Conservation (phyloP, 1,139 yeast genomes). For the Yamadazyma aaseri region DNA sequence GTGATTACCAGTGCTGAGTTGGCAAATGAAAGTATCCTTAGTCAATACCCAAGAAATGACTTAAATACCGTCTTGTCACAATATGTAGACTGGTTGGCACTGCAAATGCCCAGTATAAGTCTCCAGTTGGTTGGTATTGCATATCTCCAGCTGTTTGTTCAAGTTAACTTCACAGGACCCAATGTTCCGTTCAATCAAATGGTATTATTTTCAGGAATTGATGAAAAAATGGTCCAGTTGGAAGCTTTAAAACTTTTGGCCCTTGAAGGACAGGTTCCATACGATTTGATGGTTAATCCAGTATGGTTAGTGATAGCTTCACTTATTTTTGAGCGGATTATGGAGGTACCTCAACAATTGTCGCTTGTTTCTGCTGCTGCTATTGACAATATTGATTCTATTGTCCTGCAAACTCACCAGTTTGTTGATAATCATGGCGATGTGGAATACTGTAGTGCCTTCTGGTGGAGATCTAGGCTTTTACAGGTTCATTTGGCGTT, state of each 20-base stretch:
- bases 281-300: constrained; percentile 59
- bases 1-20: constrained; percentile 20
- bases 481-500: constrained; percentile 61
- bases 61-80: constrained; percentile 20
- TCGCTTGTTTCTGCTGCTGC: constrained; percentile 28
- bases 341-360: constrained; percentile 27
- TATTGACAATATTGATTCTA: constrained; percentile 21
- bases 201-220: constrained; percentile 30
- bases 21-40: constrained; percentile 11
- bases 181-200: constrained; percentile 40
- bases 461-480: constrained; percentile 76
- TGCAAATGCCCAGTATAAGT: constrained; percentile 17
- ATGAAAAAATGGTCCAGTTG: constrained; percentile 26
- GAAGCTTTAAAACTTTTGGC: constrained; percentile 42
- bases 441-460: constrained; percentile 44
- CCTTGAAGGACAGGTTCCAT: constrained; percentile 63
- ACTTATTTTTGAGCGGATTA: constrained; percentile 50
- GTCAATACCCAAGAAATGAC: constrained; percentile 19
- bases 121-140: constrained; percentile 51
- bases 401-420: constrained; percentile 10
- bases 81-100: constrained; percentile 20
- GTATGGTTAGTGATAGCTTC: constrained; percentile 48
- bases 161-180: constrained; percentile 86
- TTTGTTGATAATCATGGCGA: constrained; percentile 11
- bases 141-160: constrained; percentile 67